Conservation (phyloP, 179 eudicot genomes). For the Nepenthes alata region DNA sequence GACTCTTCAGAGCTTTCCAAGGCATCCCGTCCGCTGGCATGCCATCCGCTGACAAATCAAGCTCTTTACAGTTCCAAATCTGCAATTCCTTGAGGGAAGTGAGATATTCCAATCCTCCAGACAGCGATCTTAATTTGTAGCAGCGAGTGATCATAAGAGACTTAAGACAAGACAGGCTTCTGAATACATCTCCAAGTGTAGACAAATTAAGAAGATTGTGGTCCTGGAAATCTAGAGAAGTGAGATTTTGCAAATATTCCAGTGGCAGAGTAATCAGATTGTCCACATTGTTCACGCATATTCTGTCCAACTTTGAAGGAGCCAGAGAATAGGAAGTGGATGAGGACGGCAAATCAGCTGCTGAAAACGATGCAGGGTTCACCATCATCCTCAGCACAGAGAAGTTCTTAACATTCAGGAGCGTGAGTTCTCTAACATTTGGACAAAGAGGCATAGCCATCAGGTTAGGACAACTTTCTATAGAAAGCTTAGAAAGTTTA, state of each 20-base stretch:
- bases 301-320: not conserved
- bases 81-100: too few relatives aligned
- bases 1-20: conserved; percentile 14
- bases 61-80: not conserved
- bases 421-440: not conserved
- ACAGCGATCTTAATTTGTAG: too few relatives aligned
- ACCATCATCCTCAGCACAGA: not conserved
- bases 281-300: conserved; percentile 6
- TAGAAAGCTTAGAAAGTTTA: not conserved
- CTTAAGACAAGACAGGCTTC: conserved; percentile 8
- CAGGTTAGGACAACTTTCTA: not conserved
- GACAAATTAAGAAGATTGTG: not conserved
- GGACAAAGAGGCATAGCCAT: not conserved
- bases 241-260: conserved; percentile 6
- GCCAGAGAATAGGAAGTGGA: not conserved
- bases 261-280: conserved; percentile 9
- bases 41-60: conserved; percentile 1
- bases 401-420: not conserved
- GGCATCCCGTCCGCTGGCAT: conserved; percentile 3
- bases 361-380: not conserved
- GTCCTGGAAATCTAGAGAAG: conserved; percentile 4
- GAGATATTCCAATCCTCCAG: too few relatives aligned
- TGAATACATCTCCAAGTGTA: conserved; percentile 12
- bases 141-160: not conserved
- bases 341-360: not conserved